Conservation (phyloP, 176 grass and related monocot species). For the Raddia guianensis region DNA sequence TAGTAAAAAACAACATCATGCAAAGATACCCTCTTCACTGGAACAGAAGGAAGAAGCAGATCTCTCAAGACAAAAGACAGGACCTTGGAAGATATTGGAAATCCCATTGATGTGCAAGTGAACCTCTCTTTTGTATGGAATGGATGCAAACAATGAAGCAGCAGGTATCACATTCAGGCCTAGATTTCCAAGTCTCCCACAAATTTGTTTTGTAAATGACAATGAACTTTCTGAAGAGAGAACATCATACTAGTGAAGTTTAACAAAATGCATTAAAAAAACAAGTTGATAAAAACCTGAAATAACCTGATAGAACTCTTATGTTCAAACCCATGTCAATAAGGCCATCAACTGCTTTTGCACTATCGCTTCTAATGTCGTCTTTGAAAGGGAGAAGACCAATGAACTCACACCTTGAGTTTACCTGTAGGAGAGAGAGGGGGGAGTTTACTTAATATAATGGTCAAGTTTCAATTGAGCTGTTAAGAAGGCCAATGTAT, state of each 20-base stretch:
- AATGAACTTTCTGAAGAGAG: neutral
- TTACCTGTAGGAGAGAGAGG: neutral
- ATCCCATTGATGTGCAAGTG: neutral
- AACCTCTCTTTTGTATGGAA: neutral
- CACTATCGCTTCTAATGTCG: conserved; percentile 30
- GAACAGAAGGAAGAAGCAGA: neutral
- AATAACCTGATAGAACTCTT: conserved; percentile 31
- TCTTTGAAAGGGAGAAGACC: conserved; percentile 27
- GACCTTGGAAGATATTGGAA: conserved; percentile 9
- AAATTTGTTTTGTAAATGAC: conserved; percentile 13
- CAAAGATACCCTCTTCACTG: conserved; percentile 2
- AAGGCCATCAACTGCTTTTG: conserved; percentile 25
- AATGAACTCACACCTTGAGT: neutral
- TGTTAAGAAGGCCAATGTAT: too few relatives aligned
- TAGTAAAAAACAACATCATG: neutral
- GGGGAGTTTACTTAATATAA: too few relatives aligned
- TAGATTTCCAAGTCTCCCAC: conserved; percentile 32
- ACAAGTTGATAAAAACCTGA: too few relatives aligned
- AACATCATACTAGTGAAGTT: too few relatives aligned
- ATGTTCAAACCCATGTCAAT: conserved; percentile 28
- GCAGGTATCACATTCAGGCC: neutral
- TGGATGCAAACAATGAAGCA: neutral
- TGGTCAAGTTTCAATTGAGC: too few relatives aligned
- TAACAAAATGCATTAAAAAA: too few relatives aligned
- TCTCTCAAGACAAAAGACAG: too few relatives aligned